Conservation (phyloP, 495 filamentous ascomycete species). For the Thozetella sp. region DNA sequence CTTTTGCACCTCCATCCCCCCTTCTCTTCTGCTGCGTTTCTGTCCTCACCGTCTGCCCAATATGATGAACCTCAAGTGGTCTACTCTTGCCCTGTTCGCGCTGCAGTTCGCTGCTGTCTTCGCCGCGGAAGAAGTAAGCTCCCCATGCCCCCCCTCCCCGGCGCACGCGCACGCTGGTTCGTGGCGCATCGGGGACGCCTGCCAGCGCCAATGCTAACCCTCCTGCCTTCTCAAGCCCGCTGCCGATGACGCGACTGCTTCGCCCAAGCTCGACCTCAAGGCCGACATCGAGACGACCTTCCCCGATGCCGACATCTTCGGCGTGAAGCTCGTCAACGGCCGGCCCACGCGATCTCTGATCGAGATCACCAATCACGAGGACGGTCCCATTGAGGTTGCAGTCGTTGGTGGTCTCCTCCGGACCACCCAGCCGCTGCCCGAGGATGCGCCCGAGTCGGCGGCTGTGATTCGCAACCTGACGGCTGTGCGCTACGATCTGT, state of each 20-base stretch:
- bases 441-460: constrained; percentile 51
- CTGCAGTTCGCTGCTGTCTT: constrained; percentile 67
- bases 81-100: constrained; percentile 70
- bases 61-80: constrained; percentile 76
- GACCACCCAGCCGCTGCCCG: constrained; percentile 45
- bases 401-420: constrained; percentile 80
- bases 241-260: constrained; percentile 40
- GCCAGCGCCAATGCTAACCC: constrained; percentile 11
- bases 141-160: constrained; percentile 21
- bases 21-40: constrained; percentile 15
- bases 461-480: constrained; percentile 83
- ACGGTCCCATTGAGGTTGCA: constrained; percentile 70
- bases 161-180: constrained; percentile 13
- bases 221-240: constrained; percentile 13
- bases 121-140: constrained; percentile 63
- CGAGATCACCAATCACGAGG: constrained; percentile 82
- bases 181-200: background rate
- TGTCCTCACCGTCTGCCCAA: constrained; percentile 31
- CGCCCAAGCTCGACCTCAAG: constrained; percentile 62
- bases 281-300: constrained; percentile 79
- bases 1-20: constrained; percentile 10
- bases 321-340: constrained; percentile 94
- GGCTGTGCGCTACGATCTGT: constrained; percentile 67
- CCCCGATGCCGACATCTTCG: constrained; percentile 88
- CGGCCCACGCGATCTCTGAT: constrained; percentile 82